These are phyloP conservation scores for Coemansia sp. DNA, from an alignment of 192 early-diverging fungal genomes.

Conservation along the genomic window DNA sequence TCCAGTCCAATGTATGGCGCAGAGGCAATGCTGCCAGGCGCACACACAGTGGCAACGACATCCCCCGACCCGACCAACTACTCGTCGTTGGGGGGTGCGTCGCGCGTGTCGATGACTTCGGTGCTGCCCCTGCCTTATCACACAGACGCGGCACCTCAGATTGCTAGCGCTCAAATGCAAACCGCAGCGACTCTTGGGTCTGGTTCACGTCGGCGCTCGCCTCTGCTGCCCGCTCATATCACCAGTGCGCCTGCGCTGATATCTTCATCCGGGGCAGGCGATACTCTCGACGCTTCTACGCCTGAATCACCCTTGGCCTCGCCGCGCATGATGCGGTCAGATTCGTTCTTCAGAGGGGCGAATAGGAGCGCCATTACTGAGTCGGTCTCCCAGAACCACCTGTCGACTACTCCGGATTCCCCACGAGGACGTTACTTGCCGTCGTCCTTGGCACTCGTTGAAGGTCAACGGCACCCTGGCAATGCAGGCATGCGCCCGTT, in stretches of 20 bases:
- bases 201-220: slow-evolving; percentile 21
- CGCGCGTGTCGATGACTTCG: slow-evolving; percentile 12
- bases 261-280: background rate
- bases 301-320: slow-evolving; percentile 9
- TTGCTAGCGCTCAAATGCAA: background rate
- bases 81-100: slow-evolving; percentile 5
- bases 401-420: slow-evolving; percentile 33
- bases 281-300: background rate
- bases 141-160: background rate
- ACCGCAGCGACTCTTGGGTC: background rate
- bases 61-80: slow-evolving; percentile 36
- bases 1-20: slow-evolving; percentile 22
- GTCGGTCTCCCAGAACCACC: slow-evolving; percentile 1
- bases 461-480: slow-evolving; percentile 14
- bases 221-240: slow-evolving; percentile 12
- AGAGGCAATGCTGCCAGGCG: slow-evolving; percentile 23
- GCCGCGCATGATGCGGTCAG: slow-evolving; percentile 19
- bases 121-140: slow-evolving; percentile 10
- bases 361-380: slow-evolving; percentile 25
- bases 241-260: slow-evolving; percentile 2
- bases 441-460: slow-evolving; percentile 41
- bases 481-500: slow-evolving; percentile 2
- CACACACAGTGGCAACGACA: slow-evolving; percentile 49
- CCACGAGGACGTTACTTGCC: slow-evolving; percentile 29
- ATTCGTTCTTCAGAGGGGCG: slow-evolving; percentile 16